A percentile compares a stretch with the other conserved stretches of the same genome.
Evolutionary conservation across 345 rosid species (phyloP).

Genomic region (Eucalyptus regnans): DNA sequence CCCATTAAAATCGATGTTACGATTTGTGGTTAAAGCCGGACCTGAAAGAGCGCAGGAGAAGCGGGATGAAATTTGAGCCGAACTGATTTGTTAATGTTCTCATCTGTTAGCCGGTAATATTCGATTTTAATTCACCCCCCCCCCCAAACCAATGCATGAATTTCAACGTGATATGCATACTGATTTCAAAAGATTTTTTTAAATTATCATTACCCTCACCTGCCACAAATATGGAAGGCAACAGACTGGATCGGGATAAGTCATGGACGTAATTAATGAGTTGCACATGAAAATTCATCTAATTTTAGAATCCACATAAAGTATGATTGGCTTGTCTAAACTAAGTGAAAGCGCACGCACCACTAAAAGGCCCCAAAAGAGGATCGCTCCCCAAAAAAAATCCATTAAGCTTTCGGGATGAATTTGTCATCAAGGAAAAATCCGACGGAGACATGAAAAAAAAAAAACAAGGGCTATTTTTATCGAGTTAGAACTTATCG

Average conservation of each 20-base stretch:
- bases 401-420: fast-evolving
- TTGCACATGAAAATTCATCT: not conserved
- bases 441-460: fast-evolving
- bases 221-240: not conserved
- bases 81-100: too few species aligned
- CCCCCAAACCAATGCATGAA: not conserved
- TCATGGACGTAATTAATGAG: not conserved
- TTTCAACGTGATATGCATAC: not conserved
- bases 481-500: fast-evolving
- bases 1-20: too few species aligned
- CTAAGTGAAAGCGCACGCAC: fast-evolving
- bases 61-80: too few species aligned
- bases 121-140: too few species aligned
- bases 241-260: fast-evolving
- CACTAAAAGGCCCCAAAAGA: not conserved
- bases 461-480: not conserved
- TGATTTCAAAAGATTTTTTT: not conserved
- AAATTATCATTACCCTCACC: not conserved
- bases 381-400: not conserved
- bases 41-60: too few species aligned
- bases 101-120: too few species aligned
- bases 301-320: not conserved
- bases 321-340: not conserved
- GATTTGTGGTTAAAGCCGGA: too few species aligned
- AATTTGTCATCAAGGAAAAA: not conserved